phyloP scores from a whole-genome alignment of 768 basidiomycete genomes.

The Psilocybe subaeruginosa region DNA sequence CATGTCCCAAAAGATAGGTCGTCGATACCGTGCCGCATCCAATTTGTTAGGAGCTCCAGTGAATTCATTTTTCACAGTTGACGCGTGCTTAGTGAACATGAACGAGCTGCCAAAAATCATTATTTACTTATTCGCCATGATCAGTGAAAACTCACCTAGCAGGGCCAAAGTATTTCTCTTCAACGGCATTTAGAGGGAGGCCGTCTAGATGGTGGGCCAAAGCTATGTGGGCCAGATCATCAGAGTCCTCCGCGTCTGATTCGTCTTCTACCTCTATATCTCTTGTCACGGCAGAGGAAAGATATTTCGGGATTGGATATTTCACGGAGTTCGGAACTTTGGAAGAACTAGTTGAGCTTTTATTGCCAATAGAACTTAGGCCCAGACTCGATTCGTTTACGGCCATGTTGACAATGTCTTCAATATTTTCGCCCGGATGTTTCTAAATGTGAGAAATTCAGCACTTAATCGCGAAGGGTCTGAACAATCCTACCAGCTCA shows the following conservation, averaged over 20 bases:
- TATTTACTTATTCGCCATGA: background rate
- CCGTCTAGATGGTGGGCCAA: slow-evolving; percentile 34
- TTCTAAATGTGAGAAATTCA: slow-evolving; percentile 12
- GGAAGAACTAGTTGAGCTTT: background rate
- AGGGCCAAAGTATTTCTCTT: slow-evolving; percentile 44
- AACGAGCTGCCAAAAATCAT: slow-evolving; percentile 32
- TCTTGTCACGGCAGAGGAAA: slow-evolving; percentile 12
- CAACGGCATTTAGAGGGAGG: slow-evolving; percentile 31
- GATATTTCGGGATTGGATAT: slow-evolving; percentile 17
- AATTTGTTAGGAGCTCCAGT: slow-evolving; percentile 23
- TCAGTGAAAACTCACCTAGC: slow-evolving; percentile 28
- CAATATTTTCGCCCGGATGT: slow-evolving; percentile 25
- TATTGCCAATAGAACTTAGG: background rate
- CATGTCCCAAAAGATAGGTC: slow-evolving; percentile 32
- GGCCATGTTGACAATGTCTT: slow-evolving; percentile 8
- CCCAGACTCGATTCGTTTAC: background rate
- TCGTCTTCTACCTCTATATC: slow-evolving; percentile 4
- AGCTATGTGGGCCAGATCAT: slow-evolving; percentile 35
- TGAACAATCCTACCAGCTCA: slow-evolving; percentile 19
- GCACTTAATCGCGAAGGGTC: background rate
- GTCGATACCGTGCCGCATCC: slow-evolving; percentile 22
- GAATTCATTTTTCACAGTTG: slow-evolving; percentile 44
- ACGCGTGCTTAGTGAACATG: slow-evolving; percentile 45
- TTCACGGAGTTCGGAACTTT: slow-evolving; percentile 11
- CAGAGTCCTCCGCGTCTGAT: slow-evolving; percentile 23